Evolutionary conservation across 1,139 yeast species (phyloP).

Genomic region (Kodamaea suecica): DNA sequence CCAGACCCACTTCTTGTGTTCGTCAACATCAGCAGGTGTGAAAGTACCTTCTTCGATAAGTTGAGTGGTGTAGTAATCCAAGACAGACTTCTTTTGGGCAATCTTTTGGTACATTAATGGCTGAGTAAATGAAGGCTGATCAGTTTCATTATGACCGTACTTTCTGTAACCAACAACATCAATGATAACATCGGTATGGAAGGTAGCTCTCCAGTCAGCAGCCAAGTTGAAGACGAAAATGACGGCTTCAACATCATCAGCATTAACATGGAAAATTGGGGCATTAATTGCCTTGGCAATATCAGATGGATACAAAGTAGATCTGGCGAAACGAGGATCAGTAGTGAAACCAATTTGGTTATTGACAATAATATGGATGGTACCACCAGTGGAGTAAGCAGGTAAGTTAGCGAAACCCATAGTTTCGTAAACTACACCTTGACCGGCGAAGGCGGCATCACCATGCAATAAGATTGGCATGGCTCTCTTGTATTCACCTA

Average conservation of each 20-base stretch:
- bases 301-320: slow-evolving; percentile 97
- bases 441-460: slow-evolving; percentile 98
- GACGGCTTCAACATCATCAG: slow-evolving; percentile 94
- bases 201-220: slow-evolving; percentile 97
- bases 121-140: slow-evolving; percentile 98
- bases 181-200: slow-evolving; percentile 92
- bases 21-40: slow-evolving; percentile 85
- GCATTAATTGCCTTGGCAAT: slow-evolving; percentile 95
- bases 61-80: slow-evolving; percentile 80
- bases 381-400: slow-evolving; percentile 98
- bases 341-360: slow-evolving; percentile 99
- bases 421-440: slow-evolving; percentile 98
- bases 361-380: slow-evolving; percentile 90
- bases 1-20: slow-evolving; percentile 99
- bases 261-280: slow-evolving; percentile 98
- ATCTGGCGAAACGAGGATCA: slow-evolving; percentile 95
- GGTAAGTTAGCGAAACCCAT: slow-evolving; percentile 93
- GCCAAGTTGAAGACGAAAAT: slow-evolving; percentile 92
- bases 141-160: slow-evolving; percentile 99
- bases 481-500: slow-evolving; percentile 79
- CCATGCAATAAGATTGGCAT: slow-evolving; percentile 93
- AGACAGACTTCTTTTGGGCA: slow-evolving; percentile 82
- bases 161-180: slow-evolving; percentile 99
- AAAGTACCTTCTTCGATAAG: slow-evolving; percentile 84
- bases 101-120: slow-evolving; percentile 94